Evolutionary conservation across 345 rosid species (phyloP).

Genomic region (Turritis glabra): DNA sequence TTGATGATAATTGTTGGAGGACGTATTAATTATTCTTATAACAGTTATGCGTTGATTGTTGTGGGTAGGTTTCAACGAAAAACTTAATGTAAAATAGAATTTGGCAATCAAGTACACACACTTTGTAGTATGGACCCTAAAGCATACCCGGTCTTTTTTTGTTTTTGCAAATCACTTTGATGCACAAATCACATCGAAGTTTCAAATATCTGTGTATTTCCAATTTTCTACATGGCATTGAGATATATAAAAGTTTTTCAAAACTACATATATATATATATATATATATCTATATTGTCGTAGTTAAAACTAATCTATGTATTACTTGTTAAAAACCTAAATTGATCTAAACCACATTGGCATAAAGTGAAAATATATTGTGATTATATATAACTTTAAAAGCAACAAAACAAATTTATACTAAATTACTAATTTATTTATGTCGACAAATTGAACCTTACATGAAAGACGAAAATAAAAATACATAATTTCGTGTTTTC

Average conservation of each 20-base stretch:
- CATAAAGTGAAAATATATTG: not conserved
- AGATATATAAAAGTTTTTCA: not conserved
- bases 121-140: not conserved
- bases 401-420: not conserved
- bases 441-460: constrained; percentile 20
- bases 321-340: not conserved
- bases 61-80: constrained; percentile 8
- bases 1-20: not conserved
- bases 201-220: not conserved
- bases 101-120: not conserved
- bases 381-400: no score
- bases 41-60: constrained; percentile 13
- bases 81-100: not conserved
- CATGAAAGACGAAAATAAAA: constrained; percentile 25
- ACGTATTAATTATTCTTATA: not conserved
- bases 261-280: no score
- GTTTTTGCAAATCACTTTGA: not conserved
- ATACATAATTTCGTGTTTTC: constrained; percentile 34
- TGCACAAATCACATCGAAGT: not conserved
- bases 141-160: not conserved
- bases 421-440: constrained; percentile 25
- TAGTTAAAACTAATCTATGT: no score
- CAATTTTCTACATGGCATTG: not conserved
- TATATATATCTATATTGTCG: no score
- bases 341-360: not conserved